These are phyloP conservation scores for Coffea humblotiana DNA, from an alignment of 305 asterid species.

Conservation along the genomic window DNA sequence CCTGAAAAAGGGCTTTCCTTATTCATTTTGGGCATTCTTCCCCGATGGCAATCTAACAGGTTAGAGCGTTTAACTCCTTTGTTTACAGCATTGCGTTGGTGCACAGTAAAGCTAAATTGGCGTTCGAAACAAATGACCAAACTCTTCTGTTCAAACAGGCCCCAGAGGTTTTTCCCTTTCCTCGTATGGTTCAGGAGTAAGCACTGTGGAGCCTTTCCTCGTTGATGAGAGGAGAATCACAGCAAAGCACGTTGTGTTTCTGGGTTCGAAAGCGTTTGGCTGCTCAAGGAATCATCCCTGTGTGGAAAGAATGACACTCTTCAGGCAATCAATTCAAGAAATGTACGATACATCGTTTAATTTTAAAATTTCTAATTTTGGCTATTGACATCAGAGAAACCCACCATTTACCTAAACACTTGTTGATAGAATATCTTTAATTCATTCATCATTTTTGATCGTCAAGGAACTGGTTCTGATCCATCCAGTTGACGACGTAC, in stretches of 20 bases:
- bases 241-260: conserved; percentile 67
- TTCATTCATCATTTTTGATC: not conserved
- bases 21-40: conserved; percentile 88
- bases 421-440: not conserved
- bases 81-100: not conserved
- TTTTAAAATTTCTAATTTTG: not conserved
- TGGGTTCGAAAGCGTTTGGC: conserved; percentile 97
- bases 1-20: conserved; percentile 57
- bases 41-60: conserved; percentile 70
- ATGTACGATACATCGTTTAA: not conserved
- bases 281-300: conserved; percentile 92
- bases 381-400: not conserved
- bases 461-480: not conserved
- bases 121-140: not conserved
- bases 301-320: conserved; percentile 55
- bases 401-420: not conserved
- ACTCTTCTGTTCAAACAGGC: conserved; percentile 37
- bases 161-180: conserved; percentile 79
- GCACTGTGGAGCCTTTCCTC: conserved; percentile 86
- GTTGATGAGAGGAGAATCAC: conserved; percentile 80
- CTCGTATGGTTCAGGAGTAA: conserved; percentile 59
- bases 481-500: not conserved
- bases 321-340: not conserved
- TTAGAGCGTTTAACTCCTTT: conserved; percentile 4
- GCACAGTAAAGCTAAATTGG: not conserved